phyloP scores from a whole-genome alignment of 208 protist species.

The Novymonas esmeraldas region DNA sequence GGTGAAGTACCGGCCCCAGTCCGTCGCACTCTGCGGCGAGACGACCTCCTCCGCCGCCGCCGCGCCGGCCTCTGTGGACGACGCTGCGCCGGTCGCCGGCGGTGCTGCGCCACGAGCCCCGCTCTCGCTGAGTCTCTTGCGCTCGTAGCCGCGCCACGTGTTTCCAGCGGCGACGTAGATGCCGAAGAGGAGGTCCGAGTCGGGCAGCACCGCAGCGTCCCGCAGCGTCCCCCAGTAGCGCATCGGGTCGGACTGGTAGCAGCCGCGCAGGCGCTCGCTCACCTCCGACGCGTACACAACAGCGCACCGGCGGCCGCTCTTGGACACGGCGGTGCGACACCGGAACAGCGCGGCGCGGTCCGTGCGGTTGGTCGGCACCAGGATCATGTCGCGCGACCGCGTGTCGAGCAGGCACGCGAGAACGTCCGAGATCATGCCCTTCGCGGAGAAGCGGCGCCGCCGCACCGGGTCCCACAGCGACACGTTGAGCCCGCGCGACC shows the following conservation, averaged over 20 bases:
- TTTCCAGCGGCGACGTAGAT: constrained; percentile 59
- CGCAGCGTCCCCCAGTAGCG: constrained; percentile 71
- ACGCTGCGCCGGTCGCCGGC: constrained; percentile 8
- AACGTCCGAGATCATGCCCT: constrained; percentile 88
- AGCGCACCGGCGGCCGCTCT: constrained; percentile 51
- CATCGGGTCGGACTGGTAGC: constrained; percentile 71
- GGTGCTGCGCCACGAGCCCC: constrained; percentile 9
- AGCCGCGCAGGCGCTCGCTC: constrained; percentile 54
- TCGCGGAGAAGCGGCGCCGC: constrained; percentile 55
- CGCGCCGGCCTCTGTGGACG: too few relatives aligned
- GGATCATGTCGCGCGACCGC: constrained; percentile 60
- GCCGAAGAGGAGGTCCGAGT: constrained; percentile 69
- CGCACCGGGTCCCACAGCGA: constrained; percentile 64
- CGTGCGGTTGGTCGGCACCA: constrained; percentile 85
- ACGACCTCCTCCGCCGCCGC: constrained; percentile 19
- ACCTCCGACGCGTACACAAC: constrained; percentile 79
- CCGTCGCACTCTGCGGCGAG: constrained; percentile 40
- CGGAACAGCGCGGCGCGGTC: constrained; percentile 79
- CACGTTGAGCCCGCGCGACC: constrained; percentile 72
- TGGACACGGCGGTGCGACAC: constrained; percentile 74
- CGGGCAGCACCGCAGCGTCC: constrained; percentile 41
- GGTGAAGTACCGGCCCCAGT: constrained; percentile 58
- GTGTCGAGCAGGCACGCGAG: constrained; percentile 71
- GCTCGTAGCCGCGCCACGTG: constrained; percentile 49
- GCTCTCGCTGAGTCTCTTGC: constrained; percentile 29